Evolutionary conservation across 2,329 filamentous ascomycete species (phyloP).

Genomic region (Macrophomina pseudophaseolina): DNA sequence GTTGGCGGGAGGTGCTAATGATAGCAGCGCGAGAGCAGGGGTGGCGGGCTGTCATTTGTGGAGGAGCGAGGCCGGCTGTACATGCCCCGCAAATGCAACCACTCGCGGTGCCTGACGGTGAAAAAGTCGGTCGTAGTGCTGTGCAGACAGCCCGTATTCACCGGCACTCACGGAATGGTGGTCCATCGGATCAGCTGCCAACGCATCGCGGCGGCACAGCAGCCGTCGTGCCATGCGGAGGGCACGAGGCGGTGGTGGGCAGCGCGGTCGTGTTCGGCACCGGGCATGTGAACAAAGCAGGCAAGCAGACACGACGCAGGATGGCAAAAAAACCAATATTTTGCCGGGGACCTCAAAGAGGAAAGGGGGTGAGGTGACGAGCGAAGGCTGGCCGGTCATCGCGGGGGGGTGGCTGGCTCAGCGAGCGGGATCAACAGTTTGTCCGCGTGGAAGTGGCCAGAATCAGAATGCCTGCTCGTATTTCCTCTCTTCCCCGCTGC

Average conservation of each 20-base stretch:
- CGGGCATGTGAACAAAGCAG: not conserved
- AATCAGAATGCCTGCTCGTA: not conserved
- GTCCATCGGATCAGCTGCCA: not conserved
- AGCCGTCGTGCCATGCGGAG: not conserved
- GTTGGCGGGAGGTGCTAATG: not conserved
- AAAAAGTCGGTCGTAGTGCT: not conserved
- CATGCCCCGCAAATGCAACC: constrained; percentile 14
- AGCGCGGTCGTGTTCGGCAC: not conserved
- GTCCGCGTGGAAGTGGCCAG: not conserved
- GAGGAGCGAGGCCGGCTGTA: not conserved
- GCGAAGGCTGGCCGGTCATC: not conserved
- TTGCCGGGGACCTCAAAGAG: not conserved
- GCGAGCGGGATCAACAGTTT: not conserved
- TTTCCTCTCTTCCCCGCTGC: constrained; percentile 1
- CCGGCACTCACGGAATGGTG: not conserved
- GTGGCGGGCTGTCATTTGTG: constrained; percentile 13
- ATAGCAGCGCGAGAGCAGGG: constrained; percentile 12
- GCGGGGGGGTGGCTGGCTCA: not conserved
- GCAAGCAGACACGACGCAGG: not conserved
- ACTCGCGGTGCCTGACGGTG: not conserved
- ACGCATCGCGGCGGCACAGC: constrained; percentile 1
- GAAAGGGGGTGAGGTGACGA: constrained; percentile 14
- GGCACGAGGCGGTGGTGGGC: not conserved
- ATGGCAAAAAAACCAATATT: not conserved
- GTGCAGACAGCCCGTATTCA: not conserved